A percentile compares a stretch with the other conserved stretches of the same genome.
Conservation (phyloP, 2,329 filamentous ascomycete species). For the Apiospora pterosperma region DNA sequence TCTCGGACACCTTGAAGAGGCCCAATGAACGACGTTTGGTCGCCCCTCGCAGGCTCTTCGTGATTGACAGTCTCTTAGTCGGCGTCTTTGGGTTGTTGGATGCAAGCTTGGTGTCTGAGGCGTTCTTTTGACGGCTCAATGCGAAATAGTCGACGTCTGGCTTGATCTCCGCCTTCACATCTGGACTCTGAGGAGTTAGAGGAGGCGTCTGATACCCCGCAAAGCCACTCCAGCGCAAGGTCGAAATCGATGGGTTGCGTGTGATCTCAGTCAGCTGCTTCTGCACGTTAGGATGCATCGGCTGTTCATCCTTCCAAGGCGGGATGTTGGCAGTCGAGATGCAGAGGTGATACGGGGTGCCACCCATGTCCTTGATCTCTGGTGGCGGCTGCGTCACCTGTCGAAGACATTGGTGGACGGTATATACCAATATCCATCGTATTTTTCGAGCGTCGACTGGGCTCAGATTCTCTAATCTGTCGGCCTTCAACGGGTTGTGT, state of each 20-base stretch:
- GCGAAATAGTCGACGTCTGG: conserved; percentile 56
- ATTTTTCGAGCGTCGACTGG: conserved; percentile 70
- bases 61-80: background rate
- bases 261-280: conserved; percentile 24
- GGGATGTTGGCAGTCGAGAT: conserved; percentile 40
- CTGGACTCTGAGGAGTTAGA: conserved; percentile 1
- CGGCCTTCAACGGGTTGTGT: conserved; percentile 45
- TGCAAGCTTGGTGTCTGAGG: background rate
- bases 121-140: conserved; percentile 15
- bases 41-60: background rate
- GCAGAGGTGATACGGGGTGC: conserved; percentile 54
- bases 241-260: conserved; percentile 14
- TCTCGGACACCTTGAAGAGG: background rate
- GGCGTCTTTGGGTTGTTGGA: background rate
- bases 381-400: conserved; percentile 58
- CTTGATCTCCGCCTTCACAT: conserved; percentile 38
- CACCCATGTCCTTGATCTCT: conserved; percentile 56
- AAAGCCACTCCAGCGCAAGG: conserved; percentile 5
- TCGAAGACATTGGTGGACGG: conserved; percentile 67
- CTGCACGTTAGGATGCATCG: conserved; percentile 23
- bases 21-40: background rate
- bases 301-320: conserved; percentile 39
- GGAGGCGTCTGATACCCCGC: conserved; percentile 8
- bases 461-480: conserved; percentile 55
- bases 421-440: conserved; percentile 75